A percentile compares a stretch with the other conserved stretches of the same genome.
phyloP scores from a whole-genome alignment of 2,329 filamentous ascomycete genomes.

The Xylaria sp. region DNA sequence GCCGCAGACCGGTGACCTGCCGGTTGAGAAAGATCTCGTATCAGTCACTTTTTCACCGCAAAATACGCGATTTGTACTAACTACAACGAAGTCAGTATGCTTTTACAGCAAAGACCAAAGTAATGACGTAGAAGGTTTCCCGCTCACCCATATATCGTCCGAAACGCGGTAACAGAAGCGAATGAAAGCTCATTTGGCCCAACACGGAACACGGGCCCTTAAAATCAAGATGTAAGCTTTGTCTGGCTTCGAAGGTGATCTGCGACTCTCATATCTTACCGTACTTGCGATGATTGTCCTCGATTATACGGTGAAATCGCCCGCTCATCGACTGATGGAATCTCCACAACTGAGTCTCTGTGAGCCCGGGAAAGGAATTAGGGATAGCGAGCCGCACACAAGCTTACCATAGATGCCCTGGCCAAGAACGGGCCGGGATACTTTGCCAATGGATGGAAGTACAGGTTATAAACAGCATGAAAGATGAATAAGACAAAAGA shows the following conservation, averaged over 20 bases:
- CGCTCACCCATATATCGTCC: constrained; percentile 30
- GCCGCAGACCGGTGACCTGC: too few species aligned
- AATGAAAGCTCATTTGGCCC: constrained; percentile 30
- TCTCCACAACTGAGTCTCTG: constrained; percentile 26
- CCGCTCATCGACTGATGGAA: constrained; percentile 24
- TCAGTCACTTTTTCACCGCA: too few species aligned
- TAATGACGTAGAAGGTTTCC: too few species aligned
- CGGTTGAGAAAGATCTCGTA: too few species aligned
- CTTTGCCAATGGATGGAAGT: constrained; percentile 27
- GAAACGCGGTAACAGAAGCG: constrained; percentile 13
- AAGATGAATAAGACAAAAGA: too few species aligned
- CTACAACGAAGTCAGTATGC: too few species aligned
- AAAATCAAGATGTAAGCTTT: background rate
- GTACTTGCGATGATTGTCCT: constrained; percentile 22
- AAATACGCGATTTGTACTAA: too few species aligned
- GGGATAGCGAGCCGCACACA: too few species aligned
- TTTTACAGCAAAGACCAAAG: too few species aligned
- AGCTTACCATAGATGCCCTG: constrained; percentile 19
- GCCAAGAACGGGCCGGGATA: constrained; percentile 24
- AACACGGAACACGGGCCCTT: constrained; percentile 28
- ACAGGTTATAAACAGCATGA: constrained; percentile 30
- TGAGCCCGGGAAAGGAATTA: background rate
- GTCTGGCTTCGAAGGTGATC: too few species aligned
- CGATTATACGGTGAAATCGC: constrained; percentile 11
- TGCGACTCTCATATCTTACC: too few species aligned